Evolutionary conservation across 31 red algal species (phyloP).

Genomic region (Porphyra umbilicalis): DNA sequence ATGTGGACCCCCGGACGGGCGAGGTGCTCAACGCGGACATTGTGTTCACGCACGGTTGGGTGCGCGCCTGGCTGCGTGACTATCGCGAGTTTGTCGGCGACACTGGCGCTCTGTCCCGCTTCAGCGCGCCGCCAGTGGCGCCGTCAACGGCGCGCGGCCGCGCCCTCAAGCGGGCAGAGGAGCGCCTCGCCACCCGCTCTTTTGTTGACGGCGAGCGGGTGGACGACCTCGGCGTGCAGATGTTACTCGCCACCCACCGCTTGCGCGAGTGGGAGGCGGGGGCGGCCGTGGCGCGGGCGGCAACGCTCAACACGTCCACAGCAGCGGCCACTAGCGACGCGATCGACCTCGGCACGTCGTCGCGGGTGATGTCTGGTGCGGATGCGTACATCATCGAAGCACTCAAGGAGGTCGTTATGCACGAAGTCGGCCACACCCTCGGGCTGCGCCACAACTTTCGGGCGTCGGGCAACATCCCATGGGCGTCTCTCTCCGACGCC

Average conservation of each 20-base stretch:
- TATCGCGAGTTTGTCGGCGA: not conserved
- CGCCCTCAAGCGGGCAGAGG: not conserved
- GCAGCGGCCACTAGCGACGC: not conserved
- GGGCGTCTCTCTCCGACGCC: constrained; percentile 6
- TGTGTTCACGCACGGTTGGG: constrained; percentile 29
- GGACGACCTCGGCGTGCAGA: not conserved
- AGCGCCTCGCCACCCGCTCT: not conserved
- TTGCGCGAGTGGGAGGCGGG: not conserved
- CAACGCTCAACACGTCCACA: not conserved
- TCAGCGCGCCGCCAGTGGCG: not conserved
- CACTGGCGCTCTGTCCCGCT: not conserved
- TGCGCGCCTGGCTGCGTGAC: constrained; percentile 1
- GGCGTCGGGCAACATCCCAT: constrained; percentile 8
- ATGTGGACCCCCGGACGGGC: constrained; percentile 23
- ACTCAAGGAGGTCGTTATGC: constrained; percentile 12
- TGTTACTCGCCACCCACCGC: not conserved
- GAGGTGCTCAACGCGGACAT: constrained; percentile 19
- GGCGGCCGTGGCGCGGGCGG: not conserved
- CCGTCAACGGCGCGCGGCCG: not conserved
- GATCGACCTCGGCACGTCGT: no score
- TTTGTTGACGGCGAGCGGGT: not conserved
- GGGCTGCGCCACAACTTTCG: constrained; percentile 30
- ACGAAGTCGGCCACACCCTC: constrained; percentile 14
- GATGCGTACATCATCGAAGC: not conserved
- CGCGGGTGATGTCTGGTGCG: not conserved